Evolutionary conservation across 2,329 filamentous ascomycete genomes (phyloP), one percentile per base, ranked within the genome.

Genomic region (Colletotrichum incanum): DNA sequence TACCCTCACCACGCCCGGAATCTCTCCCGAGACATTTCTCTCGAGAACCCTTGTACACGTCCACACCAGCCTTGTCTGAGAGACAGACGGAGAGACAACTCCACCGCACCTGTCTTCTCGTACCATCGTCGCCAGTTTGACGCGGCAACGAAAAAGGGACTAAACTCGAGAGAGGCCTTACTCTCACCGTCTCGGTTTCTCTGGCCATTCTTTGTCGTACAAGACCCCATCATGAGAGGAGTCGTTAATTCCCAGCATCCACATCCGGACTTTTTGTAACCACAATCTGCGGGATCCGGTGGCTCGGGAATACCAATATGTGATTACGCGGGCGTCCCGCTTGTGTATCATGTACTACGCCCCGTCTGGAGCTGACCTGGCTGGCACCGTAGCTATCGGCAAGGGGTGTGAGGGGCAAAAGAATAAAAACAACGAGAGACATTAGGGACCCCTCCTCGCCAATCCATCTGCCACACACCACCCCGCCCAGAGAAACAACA

Each of bases 251-350:
- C 49, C 6, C 58, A 49, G 34, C 52, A 65, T 37, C 64, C 50
- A 62, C 43, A 34, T 9, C 37, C 39, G 59, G 37, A 28, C 61
- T 69, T 39, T 68, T 59, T 61, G 61, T 61, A 18, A 59, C 65
- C 56, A 47, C 31, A 54, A 31, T 45, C 54, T 72, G 69, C 69
- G 69, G 69, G 67, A 71, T 71, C 71, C 67, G 67, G 62, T 61
- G 60, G 67, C 55, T 71, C 55, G 71, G 71, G 71, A 71, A 71
- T 62, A 65, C 60, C 70, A 73, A 62, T 55, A 45, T 37, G 26
- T 73, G 71, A 66, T 73, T 50, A 43, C 49, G 71, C 71, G 45
- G 71, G 60, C 58, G 71, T 71, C 62, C 71, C 71, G 55, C 59
- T 71, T 49, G 66, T 65, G 67, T 50, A 59, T 37, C 37, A n/a